Evolutionary conservation across 2,329 filamentous ascomycete species (phyloP).

Genomic region (Septoria linicola): DNA sequence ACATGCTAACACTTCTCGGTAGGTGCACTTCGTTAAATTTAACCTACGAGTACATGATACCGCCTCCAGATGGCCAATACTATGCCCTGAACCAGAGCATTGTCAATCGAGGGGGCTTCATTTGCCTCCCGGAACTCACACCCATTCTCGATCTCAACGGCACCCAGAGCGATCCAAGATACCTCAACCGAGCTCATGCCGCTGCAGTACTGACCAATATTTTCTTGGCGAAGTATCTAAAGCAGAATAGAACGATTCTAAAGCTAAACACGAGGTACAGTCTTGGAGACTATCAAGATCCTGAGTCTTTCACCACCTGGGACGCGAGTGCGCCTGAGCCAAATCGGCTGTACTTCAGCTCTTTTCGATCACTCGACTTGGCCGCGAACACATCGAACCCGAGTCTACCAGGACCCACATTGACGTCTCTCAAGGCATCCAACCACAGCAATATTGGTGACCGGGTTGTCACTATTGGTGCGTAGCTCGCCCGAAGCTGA

Average conservation of each 20-base stretch:
- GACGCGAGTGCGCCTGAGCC: not conserved
- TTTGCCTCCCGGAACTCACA: not conserved
- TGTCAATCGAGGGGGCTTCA: constrained; percentile 9
- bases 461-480: too few species aligned
- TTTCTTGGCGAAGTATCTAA: constrained; percentile 9
- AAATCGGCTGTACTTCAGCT: not conserved
- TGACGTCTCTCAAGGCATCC: too few species aligned
- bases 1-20: too few species aligned
- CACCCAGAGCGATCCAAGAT: constrained; percentile 5
- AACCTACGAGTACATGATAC: constrained; percentile 14
- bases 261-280: not conserved
- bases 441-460: too few species aligned
- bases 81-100: not conserved
- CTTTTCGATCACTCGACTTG: constrained; percentile 1
- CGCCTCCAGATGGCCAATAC: not conserved
- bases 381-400: not conserved
- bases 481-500: too few species aligned
- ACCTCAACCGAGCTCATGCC: constrained; percentile 5
- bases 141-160: not conserved
- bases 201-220: constrained; percentile 8
- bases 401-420: constrained; percentile 3
- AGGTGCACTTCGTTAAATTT: constrained; percentile 14
- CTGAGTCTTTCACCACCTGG: not conserved
- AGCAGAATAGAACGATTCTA: not conserved
- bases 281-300: not conserved